Conservation (phyloP, 2,329 filamentous ascomycete species). For the Epichloe uncinata region DNA sequence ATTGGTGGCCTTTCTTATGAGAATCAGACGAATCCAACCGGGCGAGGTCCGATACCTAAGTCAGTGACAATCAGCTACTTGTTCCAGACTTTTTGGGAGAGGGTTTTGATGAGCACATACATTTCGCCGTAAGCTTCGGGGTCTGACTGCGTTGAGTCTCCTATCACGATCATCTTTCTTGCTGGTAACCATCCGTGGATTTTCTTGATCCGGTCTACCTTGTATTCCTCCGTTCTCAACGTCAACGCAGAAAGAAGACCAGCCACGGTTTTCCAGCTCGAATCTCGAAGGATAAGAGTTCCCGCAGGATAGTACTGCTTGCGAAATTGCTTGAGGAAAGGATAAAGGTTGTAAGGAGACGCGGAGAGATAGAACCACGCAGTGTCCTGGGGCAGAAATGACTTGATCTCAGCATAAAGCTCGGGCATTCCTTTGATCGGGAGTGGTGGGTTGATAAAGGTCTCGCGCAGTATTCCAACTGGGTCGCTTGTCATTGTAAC, state of each 20-base stretch:
- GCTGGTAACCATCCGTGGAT: constrained; percentile 67
- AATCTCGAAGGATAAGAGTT: constrained; percentile 72
- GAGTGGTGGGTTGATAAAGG: constrained; percentile 63
- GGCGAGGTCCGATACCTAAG: constrained; percentile 47
- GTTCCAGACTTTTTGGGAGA: background rate
- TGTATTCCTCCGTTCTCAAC: constrained; percentile 72
- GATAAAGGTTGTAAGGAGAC: constrained; percentile 88
- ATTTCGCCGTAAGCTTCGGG: constrained; percentile 81
- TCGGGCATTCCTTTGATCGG: constrained; percentile 73
- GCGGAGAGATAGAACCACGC: constrained; percentile 91
- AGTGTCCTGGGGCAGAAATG: constrained; percentile 39
- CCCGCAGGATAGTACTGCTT: constrained; percentile 59
- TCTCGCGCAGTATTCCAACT: constrained; percentile 67
- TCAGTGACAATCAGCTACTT: constrained; percentile 3
- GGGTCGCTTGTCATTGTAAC: constrained; percentile 71
- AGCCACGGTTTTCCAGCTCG: constrained; percentile 71
- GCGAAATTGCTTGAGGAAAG: constrained; percentile 67
- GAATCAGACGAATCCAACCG: constrained; percentile 70
- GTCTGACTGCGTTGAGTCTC: constrained; percentile 84
- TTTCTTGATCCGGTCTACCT: constrained; percentile 65
- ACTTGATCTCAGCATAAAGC: constrained; percentile 57
- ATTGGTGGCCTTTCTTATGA: constrained; percentile 72
- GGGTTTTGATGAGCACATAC: constrained; percentile 27
- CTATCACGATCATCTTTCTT: constrained; percentile 69
- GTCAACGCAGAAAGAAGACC: constrained; percentile 72